A percentile compares a stretch with the other conserved stretches of the same genome.
Conservation (phyloP, 106 monocot genomes). For the Gastrodia elata region DNA sequence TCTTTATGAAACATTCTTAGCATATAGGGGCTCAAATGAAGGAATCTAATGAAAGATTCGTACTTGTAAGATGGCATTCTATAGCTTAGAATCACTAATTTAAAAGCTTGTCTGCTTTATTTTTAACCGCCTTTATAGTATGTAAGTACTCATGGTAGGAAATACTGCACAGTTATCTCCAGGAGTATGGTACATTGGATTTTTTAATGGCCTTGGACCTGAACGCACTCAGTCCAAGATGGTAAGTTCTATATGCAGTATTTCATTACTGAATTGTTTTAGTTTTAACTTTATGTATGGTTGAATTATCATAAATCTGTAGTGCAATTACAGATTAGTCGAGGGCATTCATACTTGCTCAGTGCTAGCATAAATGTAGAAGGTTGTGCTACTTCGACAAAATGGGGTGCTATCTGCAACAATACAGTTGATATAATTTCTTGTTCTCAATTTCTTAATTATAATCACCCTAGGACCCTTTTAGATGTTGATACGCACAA, state of each 20-base stretch:
- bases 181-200: conserved; percentile 82
- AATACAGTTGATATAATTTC: conserved; percentile 45
- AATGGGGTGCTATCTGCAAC: conserved; percentile 74
- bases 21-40: neutral
- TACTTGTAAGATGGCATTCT: neutral
- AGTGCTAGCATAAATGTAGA: conserved; percentile 38
- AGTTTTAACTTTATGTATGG: neutral
- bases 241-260: conserved; percentile 24
- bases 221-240: conserved; percentile 82
- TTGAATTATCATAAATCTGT: neutral
- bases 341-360: conserved; percentile 52
- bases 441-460: conserved; percentile 39
- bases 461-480: conserved; percentile 30
- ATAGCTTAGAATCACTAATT: neutral
- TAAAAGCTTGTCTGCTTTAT: neutral
- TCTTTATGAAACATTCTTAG: neutral
- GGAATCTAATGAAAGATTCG: neutral
- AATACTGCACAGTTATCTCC: conserved; percentile 49
- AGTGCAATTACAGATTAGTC: conserved; percentile 49
- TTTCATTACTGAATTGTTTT: neutral
- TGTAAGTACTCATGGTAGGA: neutral
- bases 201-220: conserved; percentile 90
- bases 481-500: conserved; percentile 22
- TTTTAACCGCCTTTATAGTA: neutral
- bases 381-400: conserved; percentile 46